Percentiles rank a stretch among this genome's conserved stretches.
These are phyloP conservation scores for Antitrichia curtipendula DNA, from an alignment of 225 moss, liverwort and hornwort genomes.

Conservation along the genomic window DNA sequence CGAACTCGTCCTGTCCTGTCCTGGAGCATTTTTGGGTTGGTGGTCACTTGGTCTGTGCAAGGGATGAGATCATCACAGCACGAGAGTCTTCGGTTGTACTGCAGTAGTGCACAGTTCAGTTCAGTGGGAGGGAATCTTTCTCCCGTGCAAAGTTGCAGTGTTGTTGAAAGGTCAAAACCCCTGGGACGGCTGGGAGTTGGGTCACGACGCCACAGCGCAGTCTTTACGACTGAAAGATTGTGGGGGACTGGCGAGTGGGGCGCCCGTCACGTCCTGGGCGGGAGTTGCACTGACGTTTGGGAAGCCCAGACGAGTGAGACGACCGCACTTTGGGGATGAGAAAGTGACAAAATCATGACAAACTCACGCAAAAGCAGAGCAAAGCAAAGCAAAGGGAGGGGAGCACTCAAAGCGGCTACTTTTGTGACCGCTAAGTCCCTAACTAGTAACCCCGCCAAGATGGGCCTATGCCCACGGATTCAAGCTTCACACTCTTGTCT, in stretches of 20 bases:
- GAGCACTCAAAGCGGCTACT: no score
- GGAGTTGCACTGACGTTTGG: not conserved
- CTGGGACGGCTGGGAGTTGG: not conserved
- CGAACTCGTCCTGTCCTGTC: no score
- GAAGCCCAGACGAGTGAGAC: not conserved
- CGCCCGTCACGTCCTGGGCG: not conserved
- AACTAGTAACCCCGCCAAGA: no score
- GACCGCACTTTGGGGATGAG: not conserved
- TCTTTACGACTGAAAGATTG: no score
- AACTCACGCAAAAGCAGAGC: not conserved
- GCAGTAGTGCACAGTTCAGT: not conserved
- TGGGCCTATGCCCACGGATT: fast-evolving
- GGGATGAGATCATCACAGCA: not conserved
- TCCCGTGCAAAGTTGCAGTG: not conserved
- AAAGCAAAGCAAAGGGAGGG: not conserved
- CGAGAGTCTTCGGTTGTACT: not conserved
- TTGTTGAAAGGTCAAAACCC: not conserved
- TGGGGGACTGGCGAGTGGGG: not conserved
- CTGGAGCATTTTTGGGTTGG: not conserved
- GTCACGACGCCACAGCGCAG: no score
- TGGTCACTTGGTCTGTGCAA: not conserved
- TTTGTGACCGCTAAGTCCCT: no score
- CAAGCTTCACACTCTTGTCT: not conserved
- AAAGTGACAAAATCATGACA: not conserved
- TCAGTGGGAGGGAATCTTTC: not conserved